Evolutionary conservation across 306 rosid genomes (phyloP).

Genomic region (Luffa aegyptiaca): DNA sequence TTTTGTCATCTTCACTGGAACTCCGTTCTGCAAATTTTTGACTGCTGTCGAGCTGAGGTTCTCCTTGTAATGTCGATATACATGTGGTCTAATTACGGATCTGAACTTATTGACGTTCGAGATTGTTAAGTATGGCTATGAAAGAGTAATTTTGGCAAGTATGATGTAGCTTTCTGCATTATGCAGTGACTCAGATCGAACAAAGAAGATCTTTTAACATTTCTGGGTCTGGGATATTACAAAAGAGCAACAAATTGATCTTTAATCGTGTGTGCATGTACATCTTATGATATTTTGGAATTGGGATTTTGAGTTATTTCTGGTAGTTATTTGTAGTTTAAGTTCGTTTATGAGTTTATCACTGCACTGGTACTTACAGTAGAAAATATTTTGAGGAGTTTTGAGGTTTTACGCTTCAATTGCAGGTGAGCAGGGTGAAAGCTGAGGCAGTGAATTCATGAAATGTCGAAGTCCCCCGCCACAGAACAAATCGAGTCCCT

Average conservation of each 20-base stretch:
- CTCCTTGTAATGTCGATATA: background rate
- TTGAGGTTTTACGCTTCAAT: background rate
- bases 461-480: slow-evolving; percentile 75
- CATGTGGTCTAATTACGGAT: background rate
- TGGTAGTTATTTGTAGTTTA: background rate
- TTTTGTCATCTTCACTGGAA: background rate
- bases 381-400: background rate
- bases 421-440: slow-evolving; percentile 39
- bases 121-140: background rate
- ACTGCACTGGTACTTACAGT: background rate
- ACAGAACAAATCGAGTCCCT: slow-evolving; percentile 23
- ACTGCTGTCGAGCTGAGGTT: background rate
- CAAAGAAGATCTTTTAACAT: background rate
- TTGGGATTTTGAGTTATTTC: slow-evolving; percentile 5
- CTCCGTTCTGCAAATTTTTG: background rate
- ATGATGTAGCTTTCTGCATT: background rate
- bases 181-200: background rate
- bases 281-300: background rate
- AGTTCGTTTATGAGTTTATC: background rate
- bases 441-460: slow-evolving; percentile 29
- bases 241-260: background rate
- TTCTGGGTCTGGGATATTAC: background rate
- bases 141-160: background rate
- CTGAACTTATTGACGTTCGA: background rate
- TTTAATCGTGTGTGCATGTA: background rate